Percentiles rank a stretch among this genome's conserved stretches.
Conservation (phyloP, 148 eudicot genomes). For the Diospyros kaki region DNA sequence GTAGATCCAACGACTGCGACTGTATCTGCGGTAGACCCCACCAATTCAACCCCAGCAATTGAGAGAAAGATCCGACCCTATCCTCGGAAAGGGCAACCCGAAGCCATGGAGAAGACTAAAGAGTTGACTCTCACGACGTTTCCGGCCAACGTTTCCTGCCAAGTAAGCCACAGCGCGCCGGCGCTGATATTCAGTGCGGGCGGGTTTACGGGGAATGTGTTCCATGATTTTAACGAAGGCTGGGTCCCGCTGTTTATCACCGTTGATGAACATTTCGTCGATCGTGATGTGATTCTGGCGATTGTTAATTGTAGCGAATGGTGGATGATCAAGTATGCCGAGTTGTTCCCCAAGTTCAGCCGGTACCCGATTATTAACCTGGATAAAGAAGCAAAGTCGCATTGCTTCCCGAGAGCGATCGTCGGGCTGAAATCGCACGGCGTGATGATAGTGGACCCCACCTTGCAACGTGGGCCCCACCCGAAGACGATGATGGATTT, state of each 20-base stretch:
- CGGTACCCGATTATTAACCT: constrained; percentile 40
- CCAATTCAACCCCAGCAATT: constrained; percentile 12
- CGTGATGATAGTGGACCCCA: constrained; percentile 47
- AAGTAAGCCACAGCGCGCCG: constrained; percentile 32
- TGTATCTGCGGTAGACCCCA: constrained; percentile 28
- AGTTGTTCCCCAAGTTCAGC: constrained; percentile 33
- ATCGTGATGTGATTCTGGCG: constrained; percentile 37
- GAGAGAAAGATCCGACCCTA: constrained; percentile 38
- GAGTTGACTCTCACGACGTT: constrained; percentile 38
- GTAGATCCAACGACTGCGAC: constrained; percentile 40
- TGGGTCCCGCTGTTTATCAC: constrained; percentile 49
- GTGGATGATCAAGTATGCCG: constrained; percentile 54
- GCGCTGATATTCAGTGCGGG: constrained; percentile 48
- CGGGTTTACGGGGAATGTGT: constrained; percentile 47
- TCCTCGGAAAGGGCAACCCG: constrained; percentile 41
- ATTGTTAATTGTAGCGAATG: constrained; percentile 37
- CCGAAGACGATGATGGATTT: constrained; percentile 39
- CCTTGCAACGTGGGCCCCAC: constrained; percentile 19
- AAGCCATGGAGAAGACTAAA: constrained; percentile 28
- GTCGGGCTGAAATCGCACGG: constrained; percentile 53
- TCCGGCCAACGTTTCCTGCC: constrained; percentile 18
- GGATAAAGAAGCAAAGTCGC: constrained; percentile 38
- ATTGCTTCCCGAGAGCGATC: constrained; percentile 41
- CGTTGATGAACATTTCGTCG: constrained; percentile 30
- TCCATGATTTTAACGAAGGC: constrained; percentile 54